Evolutionary conservation across 176 grass and related monocot species (phyloP).

Genomic region (Eragrostis curvula): DNA sequence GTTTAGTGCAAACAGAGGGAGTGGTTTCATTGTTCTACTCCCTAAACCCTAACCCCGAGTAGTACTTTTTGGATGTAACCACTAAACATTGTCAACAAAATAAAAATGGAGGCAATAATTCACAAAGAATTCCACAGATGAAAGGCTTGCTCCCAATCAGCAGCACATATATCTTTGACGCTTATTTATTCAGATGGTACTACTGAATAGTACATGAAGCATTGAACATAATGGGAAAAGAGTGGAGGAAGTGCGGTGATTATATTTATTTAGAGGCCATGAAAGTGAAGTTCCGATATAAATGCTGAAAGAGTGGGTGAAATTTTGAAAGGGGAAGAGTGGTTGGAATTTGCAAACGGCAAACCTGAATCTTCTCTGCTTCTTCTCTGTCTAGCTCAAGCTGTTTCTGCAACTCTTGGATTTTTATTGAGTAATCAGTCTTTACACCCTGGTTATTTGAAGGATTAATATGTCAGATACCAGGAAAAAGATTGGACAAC

Average conservation of each 20-base stretch:
- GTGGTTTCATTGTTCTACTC: no score
- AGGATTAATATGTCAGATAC: slow-evolving; percentile 26
- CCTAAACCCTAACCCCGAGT: no score
- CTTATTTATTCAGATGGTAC: no score
- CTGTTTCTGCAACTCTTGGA: slow-evolving; percentile 97
- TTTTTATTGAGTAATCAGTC: slow-evolving; percentile 86
- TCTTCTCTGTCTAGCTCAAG: slow-evolving; percentile 87
- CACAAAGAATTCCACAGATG: no score
- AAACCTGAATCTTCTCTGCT: slow-evolving; percentile 87
- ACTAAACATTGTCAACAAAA: no score
- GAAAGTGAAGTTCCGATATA: slow-evolving; percentile 11
- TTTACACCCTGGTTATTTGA: slow-evolving; percentile 70
- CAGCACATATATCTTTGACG: no score
- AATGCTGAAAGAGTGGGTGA: slow-evolving; percentile 10
- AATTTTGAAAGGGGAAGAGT: slow-evolving; percentile 8
- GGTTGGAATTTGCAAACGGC: slow-evolving; percentile 45
- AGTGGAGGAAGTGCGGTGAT: background rate
- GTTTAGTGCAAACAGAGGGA: no score
- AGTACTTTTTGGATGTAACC: no score
- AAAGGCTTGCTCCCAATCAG: no score
- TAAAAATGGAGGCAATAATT: no score
- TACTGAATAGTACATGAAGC: no score
- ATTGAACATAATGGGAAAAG: background rate
- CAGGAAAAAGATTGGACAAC: slow-evolving; percentile 11
- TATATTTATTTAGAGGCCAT: slow-evolving; percentile 8